These are phyloP conservation scores for Anacardium occidentale DNA, from an alignment of 345 rosid species.

Conservation along the genomic window DNA sequence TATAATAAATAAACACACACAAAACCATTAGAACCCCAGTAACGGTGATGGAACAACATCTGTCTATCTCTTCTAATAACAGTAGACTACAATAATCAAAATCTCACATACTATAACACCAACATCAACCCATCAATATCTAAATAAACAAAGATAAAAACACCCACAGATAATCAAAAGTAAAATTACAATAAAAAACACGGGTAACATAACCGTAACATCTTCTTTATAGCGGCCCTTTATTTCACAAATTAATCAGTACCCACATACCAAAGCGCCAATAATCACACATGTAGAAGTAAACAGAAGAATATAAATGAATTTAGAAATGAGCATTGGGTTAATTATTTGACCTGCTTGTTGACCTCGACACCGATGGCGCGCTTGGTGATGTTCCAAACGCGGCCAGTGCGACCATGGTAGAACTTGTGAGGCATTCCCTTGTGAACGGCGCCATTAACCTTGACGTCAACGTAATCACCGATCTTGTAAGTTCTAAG, in stretches of 20 bases:
- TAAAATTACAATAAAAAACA: too few species aligned
- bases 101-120: not conserved
- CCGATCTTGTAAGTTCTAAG: constrained; percentile 63
- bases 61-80: not conserved
- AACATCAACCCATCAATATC: not conserved
- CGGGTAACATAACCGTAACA: too few species aligned
- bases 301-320: not conserved
- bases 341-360: constrained; percentile 47
- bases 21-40: not conserved
- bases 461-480: constrained; percentile 64
- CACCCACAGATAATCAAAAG: too few species aligned
- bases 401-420: constrained; percentile 76
- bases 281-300: too few species aligned
- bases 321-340: not conserved
- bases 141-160: not conserved
- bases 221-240: too few species aligned
- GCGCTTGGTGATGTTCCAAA: constrained; percentile 79
- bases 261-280: too few species aligned
- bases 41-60: too few species aligned
- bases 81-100: not conserved
- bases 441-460: constrained; percentile 73
- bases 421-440: constrained; percentile 86
- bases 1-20: too few species aligned
- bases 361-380: constrained; percentile 76
- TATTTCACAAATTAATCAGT: too few species aligned